Evolutionary conservation across 306 rosid species (phyloP).

Genomic region (Castanea sativa): DNA sequence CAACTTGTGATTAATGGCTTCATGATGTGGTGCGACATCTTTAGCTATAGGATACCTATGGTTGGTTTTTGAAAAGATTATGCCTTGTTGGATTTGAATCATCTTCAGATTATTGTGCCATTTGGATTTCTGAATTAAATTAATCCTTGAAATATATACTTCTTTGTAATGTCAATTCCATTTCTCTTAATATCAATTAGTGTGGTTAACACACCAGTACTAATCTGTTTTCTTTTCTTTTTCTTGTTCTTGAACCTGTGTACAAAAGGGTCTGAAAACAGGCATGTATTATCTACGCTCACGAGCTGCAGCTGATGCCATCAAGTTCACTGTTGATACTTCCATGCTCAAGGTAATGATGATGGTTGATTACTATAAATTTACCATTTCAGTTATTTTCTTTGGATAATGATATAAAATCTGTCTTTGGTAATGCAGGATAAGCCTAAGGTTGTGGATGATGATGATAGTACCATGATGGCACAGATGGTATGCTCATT

Average conservation of each 20-base stretch:
- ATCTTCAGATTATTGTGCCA: neutral
- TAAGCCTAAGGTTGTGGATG: conserved; percentile 29
- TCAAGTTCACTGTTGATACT: conserved; percentile 85
- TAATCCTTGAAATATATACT: neutral
- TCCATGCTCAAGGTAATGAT: conserved; percentile 48
- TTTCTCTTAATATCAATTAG: neutral
- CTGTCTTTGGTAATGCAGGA: conserved; percentile 42
- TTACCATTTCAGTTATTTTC: neutral
- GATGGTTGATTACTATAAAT: neutral
- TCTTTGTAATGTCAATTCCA: neutral
- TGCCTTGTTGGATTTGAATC: neutral
- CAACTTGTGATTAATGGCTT: neutral
- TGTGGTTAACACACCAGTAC: neutral
- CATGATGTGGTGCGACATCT: neutral
- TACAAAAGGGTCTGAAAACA: conserved; percentile 70
- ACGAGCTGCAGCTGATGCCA: conserved; percentile 85
- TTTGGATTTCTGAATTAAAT: neutral
- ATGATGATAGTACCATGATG: conserved; percentile 54
- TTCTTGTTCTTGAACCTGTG: conserved; percentile 2
- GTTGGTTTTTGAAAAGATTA: neutral
- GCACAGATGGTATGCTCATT: conserved; percentile 91
- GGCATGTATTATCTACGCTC: conserved; percentile 91
- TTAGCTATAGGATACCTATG: neutral
- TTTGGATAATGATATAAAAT: neutral
- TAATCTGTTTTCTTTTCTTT: conserved; percentile 5